Conservation (phyloP, 2,329 filamentous ascomycete genomes). For the Nectriaceae sp. region DNA sequence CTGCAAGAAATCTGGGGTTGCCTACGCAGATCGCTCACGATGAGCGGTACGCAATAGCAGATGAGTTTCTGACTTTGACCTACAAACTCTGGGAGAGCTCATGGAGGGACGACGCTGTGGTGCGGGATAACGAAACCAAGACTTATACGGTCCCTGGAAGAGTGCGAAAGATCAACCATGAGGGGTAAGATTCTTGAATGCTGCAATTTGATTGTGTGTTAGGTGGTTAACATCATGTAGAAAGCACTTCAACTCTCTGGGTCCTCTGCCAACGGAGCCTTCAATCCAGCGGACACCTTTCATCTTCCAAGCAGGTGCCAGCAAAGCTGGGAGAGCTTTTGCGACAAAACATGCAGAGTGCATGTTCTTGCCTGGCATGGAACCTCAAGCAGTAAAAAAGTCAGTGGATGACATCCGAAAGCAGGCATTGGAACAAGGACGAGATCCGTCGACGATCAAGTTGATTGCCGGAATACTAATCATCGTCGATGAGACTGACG, state of each 20-base stretch:
- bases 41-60: conserved; percentile 48
- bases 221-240: too few species aligned
- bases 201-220: too few species aligned
- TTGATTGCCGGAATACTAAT: conserved; percentile 45
- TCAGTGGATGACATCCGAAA: conserved; percentile 44
- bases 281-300: conserved; percentile 49
- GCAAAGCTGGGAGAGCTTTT: conserved; percentile 46
- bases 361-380: conserved; percentile 48
- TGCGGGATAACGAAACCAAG: conserved; percentile 18
- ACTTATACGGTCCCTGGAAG: conserved; percentile 36
- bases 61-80: conserved; percentile 48
- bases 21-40: conserved; percentile 48
- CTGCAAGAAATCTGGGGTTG: conserved; percentile 48
- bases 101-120: conserved; percentile 44
- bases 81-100: conserved; percentile 55
- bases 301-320: conserved; percentile 48
- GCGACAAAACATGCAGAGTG: conserved; percentile 32
- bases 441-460: conserved; percentile 42
- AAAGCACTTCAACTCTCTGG: conserved; percentile 32
- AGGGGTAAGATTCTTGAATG: conserved; percentile 19
- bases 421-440: conserved; percentile 38
- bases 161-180: conserved; percentile 40
- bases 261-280: conserved; percentile 46
- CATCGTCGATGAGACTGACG: conserved; percentile 45
- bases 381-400: conserved; percentile 40